Evolutionary conservation across 805 yeast species (phyloP), one percentile per base, ranked within the genome.

Genomic region (Yarrowia hollandica): DNA sequence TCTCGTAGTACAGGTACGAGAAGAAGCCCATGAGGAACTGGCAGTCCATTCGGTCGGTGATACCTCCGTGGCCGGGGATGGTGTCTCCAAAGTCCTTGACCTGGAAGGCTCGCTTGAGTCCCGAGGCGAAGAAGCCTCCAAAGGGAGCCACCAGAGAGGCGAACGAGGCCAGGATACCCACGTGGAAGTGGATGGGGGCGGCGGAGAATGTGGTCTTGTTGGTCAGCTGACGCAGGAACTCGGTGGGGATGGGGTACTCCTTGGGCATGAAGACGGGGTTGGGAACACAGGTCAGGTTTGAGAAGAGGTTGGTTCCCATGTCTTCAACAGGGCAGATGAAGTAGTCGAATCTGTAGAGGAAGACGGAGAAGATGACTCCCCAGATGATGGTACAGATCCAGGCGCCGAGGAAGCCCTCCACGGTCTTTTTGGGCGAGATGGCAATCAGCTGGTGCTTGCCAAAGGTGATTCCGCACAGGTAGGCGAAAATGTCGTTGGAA

Each of bases 31-130:
- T 94, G 66, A 94, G 77, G 70, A 92, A 94, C 75, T 94, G 98
- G 74, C 99, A 94, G 74, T 94, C 99, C 77, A 94, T 85, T 75
- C 99, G 82, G 71, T 94, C 99, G 22, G 97, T 91, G 65, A 94
- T 85, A 65, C 99, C 99, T 63, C 99, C 99, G 70, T 94, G 99
- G 28, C 99, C 99, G 14, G 99, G 99, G 65, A 94, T 94, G 9
- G 98, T 92, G 69, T 92, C 96, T 65, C 98, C 99, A 69, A 94
- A 94, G 74, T 94, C 99, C 74, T 94, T 94, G 59, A 91, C 90
- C 68, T 92, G 88, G 75, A 94, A 91, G 12, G 98, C 90, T 74
- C 99, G 84, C 77, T 94, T 94, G 66, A 94, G 79, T n/a, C 98
- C 99, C 58, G 95, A 86, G 6, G 98, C 98, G 68, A 94, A 94